phyloP scores from a whole-genome alignment of 2,329 filamentous ascomycete species.

The Penicillium sp. region DNA sequence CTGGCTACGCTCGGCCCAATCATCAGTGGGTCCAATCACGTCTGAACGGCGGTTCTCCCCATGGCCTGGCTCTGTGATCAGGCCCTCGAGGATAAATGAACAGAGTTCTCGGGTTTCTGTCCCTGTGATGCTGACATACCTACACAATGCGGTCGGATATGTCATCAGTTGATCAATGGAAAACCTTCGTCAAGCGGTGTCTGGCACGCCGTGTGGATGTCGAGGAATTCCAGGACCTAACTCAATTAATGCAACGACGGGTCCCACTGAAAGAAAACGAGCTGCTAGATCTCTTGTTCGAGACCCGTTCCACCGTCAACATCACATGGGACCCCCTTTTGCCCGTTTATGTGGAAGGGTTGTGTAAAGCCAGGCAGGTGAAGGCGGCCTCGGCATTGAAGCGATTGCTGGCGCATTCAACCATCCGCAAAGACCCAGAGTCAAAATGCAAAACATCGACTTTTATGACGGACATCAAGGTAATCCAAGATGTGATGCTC shows the following conservation, averaged over 20 bases:
- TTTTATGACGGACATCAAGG: slow-evolving; percentile 39
- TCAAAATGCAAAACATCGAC: slow-evolving; percentile 22
- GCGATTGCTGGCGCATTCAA: slow-evolving; percentile 32
- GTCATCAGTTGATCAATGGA: slow-evolving; percentile 33
- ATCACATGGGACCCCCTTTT: slow-evolving; percentile 40
- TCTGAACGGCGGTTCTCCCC: slow-evolving; percentile 1
- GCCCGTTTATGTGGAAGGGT: slow-evolving; percentile 36
- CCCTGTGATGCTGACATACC: slow-evolving; percentile 9
- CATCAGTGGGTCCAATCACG: slow-evolving; percentile 9
- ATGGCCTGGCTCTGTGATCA: slow-evolving; percentile 2
- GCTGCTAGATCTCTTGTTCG: slow-evolving; percentile 32
- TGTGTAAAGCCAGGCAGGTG: slow-evolving; percentile 30
- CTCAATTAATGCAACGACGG: slow-evolving; percentile 29
- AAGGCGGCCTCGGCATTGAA: slow-evolving; percentile 31
- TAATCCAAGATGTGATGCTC: slow-evolving; percentile 39
- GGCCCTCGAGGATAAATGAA: neutral
- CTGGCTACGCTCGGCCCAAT: slow-evolving; percentile 8
- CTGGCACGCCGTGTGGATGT: slow-evolving; percentile 34
- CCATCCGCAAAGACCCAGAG: slow-evolving; percentile 18
- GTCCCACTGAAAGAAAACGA: slow-evolving; percentile 27
- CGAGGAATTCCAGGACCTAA: slow-evolving; percentile 34
- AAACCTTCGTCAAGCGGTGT: slow-evolving; percentile 33
- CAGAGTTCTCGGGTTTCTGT: neutral
- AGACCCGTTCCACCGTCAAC: slow-evolving; percentile 27
- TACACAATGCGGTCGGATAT: slow-evolving; percentile 19